Evolutionary conservation across 1,284 basidiomycete genomes (phyloP), one percentile per base, ranked within the genome.

Genomic region (Neolentinus lepideus): DNA sequence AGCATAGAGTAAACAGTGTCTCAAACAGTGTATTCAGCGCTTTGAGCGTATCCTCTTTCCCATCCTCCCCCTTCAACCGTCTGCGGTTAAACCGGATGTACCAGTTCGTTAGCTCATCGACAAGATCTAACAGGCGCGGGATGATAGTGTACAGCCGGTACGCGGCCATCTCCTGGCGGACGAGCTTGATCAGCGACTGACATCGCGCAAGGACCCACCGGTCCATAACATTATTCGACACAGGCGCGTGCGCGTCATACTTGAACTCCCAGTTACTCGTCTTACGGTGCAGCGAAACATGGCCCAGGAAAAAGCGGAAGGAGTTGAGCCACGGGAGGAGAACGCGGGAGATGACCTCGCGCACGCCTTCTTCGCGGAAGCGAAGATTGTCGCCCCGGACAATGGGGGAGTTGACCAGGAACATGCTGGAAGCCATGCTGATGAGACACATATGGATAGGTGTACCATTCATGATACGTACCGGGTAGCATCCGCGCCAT

Each of bases 31-130:
- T 97, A 71, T 99, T 98, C 66, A 99, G 78, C 11, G 96, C 97
- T 11, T 87, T 76, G 16, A 88, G 68, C 9, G 95, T 96, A 67
- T 99, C 96, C 64, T 94, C 89, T 57, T 82, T 77, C 3, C 96
- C 92, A 65, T 93, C 90, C 70, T 97, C 92, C 51, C 97, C 97
- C 79, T 99, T 99, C 58, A 99, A 76, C 27, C 97, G 84, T 62
- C 88, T 88, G 56, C 97, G 87, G 74, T 99, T 99, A 80, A 99
- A 99, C 54, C 97, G 94, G 66, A 99, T 99, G 74, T 99, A 99
- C 95, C 96, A 98, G 71, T 99, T 99, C 51, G 97, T 99, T 58
- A 99, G 79, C 71, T 99, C 97, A 63, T 97, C 93, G 50, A 99
- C 83, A 59, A 99, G 85, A 61, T 92, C 90, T 56, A 98, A 78